A percentile compares a stretch with the other conserved stretches of the same genome.
phyloP scores from a whole-genome alignment of 345 rosid genomes.

The Gossypium sturtianum region DNA sequence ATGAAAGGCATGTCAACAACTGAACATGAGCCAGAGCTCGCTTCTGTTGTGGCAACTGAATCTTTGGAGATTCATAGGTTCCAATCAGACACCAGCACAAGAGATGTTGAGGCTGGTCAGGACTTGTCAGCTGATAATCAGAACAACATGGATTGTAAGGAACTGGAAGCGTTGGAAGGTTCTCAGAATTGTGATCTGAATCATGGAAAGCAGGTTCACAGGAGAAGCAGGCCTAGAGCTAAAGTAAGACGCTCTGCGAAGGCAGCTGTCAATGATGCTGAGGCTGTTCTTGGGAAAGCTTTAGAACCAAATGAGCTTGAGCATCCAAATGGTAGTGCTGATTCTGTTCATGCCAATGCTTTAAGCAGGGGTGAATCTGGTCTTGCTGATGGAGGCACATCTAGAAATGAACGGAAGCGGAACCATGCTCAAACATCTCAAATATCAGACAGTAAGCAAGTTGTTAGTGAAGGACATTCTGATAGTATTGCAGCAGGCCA shows the following conservation, averaged over 20 bases:
- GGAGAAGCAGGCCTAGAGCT: conserved; percentile 46
- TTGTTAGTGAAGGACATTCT: conserved; percentile 64
- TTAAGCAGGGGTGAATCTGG: conserved; percentile 53
- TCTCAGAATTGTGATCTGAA: conserved; percentile 43
- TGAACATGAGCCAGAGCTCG: conserved; percentile 37
- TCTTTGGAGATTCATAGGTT: conserved; percentile 41
- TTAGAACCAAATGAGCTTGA: conserved; percentile 37
- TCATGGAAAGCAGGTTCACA: conserved; percentile 34
- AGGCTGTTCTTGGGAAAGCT: conserved; percentile 56
- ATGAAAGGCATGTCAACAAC: conserved; percentile 34
- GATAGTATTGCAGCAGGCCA: conserved; percentile 57
- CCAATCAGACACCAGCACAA: conserved; percentile 36
- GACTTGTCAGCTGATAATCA: conserved; percentile 40
- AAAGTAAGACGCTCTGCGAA: conserved; percentile 66
- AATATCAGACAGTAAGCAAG: conserved; percentile 47
- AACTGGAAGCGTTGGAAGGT: conserved; percentile 39
- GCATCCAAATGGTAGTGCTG: conserved; percentile 35
- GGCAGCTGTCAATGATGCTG: conserved; percentile 71
- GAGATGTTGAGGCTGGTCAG: conserved; percentile 38
- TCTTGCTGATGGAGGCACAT: conserved; percentile 39
- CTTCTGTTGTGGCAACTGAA: conserved; percentile 32
- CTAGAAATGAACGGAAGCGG: conserved; percentile 61
- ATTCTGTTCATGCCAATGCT: conserved; percentile 39
- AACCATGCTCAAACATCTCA: conserved; percentile 45
- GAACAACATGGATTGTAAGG: conserved; percentile 44